A percentile compares a stretch with the other conserved stretches of the same genome.
phyloP scores from a whole-genome alignment of 805 yeast species.

The Isabelozyma heimii region DNA sequence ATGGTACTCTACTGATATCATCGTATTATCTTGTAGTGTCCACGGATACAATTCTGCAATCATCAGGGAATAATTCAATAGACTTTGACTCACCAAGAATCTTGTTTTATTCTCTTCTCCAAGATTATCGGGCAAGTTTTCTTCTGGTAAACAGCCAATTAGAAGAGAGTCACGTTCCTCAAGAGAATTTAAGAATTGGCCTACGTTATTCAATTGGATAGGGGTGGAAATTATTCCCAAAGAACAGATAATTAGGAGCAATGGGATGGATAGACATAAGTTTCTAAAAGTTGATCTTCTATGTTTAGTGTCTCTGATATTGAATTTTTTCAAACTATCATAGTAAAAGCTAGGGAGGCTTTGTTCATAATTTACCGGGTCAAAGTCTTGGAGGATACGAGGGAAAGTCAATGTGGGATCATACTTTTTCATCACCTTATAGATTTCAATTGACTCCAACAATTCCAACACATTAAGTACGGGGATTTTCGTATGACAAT shows the following conservation, averaged over 20 bases:
- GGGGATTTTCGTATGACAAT: conserved; percentile 33
- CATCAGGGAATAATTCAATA: conserved; percentile 20
- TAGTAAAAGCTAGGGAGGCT: conserved; percentile 7
- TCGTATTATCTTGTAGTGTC: conserved; percentile 10
- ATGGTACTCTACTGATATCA: conserved; percentile 16
- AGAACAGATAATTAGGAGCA: conserved; percentile 27
- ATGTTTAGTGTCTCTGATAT: conserved; percentile 14
- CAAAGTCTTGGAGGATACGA: conserved; percentile 10
- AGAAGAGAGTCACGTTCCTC: conserved; percentile 23
- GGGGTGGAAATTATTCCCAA: conserved; percentile 30
- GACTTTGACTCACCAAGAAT: conserved; percentile 14
- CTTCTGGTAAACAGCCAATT: conserved; percentile 17
- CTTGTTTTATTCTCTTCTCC: conserved; percentile 13
- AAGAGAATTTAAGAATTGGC: conserved; percentile 21
- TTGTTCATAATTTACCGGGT: conserved; percentile 3
- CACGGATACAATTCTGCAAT: conserved; percentile 20
- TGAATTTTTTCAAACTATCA: conserved; percentile 9
- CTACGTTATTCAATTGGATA: conserved; percentile 29
- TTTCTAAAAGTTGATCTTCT: conserved; percentile 16
- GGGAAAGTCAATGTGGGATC: conserved; percentile 17
- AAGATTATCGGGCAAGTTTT: conserved; percentile 8
- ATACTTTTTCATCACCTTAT: conserved; percentile 15
- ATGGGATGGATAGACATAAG: conserved; percentile 22
- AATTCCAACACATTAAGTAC: conserved; percentile 26
- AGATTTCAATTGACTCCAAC: conserved; percentile 26